Percentiles rank a stretch among this genome's conserved stretches.
These are phyloP conservation scores for Boletus rex-veris DNA, from an alignment of 768 basidiomycete species.

Conservation along the genomic window DNA sequence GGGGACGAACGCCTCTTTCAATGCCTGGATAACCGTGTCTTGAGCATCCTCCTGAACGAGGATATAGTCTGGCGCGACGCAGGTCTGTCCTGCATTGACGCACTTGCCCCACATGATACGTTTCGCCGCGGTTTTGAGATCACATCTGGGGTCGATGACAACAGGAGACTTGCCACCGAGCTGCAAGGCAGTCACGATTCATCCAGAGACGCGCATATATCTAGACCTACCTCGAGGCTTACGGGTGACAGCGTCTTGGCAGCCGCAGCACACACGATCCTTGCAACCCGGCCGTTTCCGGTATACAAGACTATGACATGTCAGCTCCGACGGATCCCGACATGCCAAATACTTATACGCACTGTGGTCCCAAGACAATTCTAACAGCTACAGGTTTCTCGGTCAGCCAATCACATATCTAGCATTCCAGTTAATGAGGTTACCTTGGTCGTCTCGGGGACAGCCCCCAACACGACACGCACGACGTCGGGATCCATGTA, in stretches of 20 bases:
- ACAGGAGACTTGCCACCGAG: constrained; percentile 76
- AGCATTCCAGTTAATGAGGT: neutral
- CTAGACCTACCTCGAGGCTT: constrained; percentile 45
- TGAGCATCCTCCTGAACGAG: constrained; percentile 43
- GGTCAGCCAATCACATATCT: neutral
- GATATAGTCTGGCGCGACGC: constrained; percentile 58
- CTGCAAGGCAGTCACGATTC: constrained; percentile 26
- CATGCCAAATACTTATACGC: constrained; percentile 5
- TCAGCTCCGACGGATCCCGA: neutral
- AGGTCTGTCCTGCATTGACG: constrained; percentile 75
- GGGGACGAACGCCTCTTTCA: constrained; percentile 40
- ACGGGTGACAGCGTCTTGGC: constrained; percentile 74
- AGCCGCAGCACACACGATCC: constrained; percentile 68
- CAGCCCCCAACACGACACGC: constrained; percentile 65
- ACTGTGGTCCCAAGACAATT: constrained; percentile 67
- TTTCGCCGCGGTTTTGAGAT: constrained; percentile 61
- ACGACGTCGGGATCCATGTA: constrained; percentile 69
- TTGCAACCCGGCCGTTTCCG: constrained; percentile 57
- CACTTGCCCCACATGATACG: constrained; percentile 83
- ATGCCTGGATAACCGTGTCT: constrained; percentile 37
- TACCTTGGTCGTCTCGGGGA: constrained; percentile 61
- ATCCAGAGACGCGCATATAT: neutral
- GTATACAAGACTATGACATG: constrained; percentile 48
- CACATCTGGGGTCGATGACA: constrained; percentile 65
- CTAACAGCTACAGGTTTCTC: constrained; percentile 49